phyloP scores from a whole-genome alignment of 768 basidiomycete genomes.

The Trametes meyenii region DNA sequence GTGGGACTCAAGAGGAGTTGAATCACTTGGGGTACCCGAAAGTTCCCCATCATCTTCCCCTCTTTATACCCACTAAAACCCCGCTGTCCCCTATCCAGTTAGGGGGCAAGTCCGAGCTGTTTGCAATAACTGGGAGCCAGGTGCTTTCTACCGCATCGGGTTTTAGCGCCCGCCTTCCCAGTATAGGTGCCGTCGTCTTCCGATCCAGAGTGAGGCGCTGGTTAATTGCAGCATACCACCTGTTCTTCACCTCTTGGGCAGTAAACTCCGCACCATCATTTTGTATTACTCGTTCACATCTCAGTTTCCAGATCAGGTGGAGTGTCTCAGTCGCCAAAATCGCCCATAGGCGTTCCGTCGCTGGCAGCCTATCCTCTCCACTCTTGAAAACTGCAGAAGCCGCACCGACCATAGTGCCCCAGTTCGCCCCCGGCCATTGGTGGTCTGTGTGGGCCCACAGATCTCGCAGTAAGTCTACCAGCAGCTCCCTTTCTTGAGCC shows the following conservation, averaged over 20 bases:
- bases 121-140: no score
- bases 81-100: no score
- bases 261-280: not conserved
- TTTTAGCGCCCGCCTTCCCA: no score
- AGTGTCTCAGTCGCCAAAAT: not conserved
- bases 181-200: no score
- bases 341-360: not conserved
- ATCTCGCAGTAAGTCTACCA: not conserved
- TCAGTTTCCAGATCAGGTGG: conserved; percentile 13
- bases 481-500: not conserved
- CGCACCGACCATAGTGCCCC: not conserved
- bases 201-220: no score
- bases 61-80: no score
- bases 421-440: not conserved
- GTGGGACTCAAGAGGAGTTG: no score
- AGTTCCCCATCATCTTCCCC: no score
- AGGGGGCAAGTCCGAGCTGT: no score
- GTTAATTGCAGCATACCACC: no score
- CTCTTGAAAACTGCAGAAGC: not conserved
- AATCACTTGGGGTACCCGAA: no score
- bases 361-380: not conserved
- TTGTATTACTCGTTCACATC: conserved; percentile 2
- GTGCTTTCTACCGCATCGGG: no score
- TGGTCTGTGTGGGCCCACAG: not conserved
- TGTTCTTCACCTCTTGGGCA: not conserved